Conservation (phyloP, 306 rosid genomes). For the Corylus avellana region DNA sequence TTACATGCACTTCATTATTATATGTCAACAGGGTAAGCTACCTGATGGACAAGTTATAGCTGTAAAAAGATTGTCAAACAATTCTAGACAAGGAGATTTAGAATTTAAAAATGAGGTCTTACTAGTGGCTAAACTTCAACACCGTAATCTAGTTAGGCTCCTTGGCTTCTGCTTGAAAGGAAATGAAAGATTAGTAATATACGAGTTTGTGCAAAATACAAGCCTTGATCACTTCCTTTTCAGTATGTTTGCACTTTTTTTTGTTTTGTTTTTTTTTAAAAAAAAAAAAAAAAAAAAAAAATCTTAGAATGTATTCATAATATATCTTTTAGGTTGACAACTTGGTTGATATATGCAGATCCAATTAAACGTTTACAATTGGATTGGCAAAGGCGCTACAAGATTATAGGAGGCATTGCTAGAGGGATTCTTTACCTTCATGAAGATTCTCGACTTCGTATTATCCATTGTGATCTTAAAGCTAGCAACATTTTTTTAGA, state of each 20-base stretch:
- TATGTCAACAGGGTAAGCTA: slow-evolving; percentile 34
- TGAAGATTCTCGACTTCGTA: slow-evolving; percentile 38
- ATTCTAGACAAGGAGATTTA: slow-evolving; percentile 36
- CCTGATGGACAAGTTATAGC: slow-evolving; percentile 39
- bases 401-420: slow-evolving; percentile 41
- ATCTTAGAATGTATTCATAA: too few species aligned
- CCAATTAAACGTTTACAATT: slow-evolving; percentile 18
- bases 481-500: slow-evolving; percentile 50
- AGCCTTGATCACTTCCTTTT: slow-evolving; percentile 55
- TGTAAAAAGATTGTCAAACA: slow-evolving; percentile 32
- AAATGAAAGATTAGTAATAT: slow-evolving; percentile 42
- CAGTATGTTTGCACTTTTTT: slow-evolving; percentile 29
- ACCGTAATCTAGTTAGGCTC: slow-evolving; percentile 37
- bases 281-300: too few species aligned
- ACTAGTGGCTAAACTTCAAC: slow-evolving; percentile 52
- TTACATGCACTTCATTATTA: neutral
- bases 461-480: slow-evolving; percentile 49
- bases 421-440: slow-evolving; percentile 53
- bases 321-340: neutral
- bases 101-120: slow-evolving; percentile 51
- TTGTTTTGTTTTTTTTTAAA: neutral
- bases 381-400: slow-evolving; percentile 36
- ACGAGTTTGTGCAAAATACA: slow-evolving; percentile 51
- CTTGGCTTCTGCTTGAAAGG: slow-evolving; percentile 36
- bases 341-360: slow-evolving; percentile 22